These are phyloP conservation scores for Botryotinia calthae DNA, from an alignment of 2,329 filamentous ascomycete genomes.

Conservation along the genomic window DNA sequence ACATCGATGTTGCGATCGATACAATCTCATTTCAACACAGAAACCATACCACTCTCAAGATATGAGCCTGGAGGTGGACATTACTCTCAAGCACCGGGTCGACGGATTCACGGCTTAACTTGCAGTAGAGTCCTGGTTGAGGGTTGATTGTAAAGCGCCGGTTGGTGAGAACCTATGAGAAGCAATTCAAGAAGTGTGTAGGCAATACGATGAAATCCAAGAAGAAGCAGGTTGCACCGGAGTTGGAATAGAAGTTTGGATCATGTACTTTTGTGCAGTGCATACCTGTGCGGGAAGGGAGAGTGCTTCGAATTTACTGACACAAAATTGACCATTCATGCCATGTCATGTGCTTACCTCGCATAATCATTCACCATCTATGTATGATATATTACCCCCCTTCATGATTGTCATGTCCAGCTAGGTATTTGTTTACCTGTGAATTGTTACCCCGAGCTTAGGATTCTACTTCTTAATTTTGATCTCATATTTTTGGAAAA, in stretches of 20 bases:
- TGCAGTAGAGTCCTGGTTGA: not conserved
- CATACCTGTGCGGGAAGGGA: not conserved
- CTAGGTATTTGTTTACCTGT: not conserved
- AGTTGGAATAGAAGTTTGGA: not conserved
- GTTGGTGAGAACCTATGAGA: not conserved
- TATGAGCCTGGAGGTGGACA: not conserved
- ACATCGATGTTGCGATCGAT: not conserved
- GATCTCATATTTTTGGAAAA: not conserved
- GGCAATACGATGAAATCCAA: not conserved
- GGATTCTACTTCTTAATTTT: not conserved
- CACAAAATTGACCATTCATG: not conserved
- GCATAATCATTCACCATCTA: not conserved
- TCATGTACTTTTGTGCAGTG: not conserved
- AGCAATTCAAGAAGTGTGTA: too few species aligned
- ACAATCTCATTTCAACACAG: not conserved
- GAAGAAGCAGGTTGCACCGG: not conserved
- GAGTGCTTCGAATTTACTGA: not conserved
- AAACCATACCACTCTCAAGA: not conserved
- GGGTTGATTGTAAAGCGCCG: not conserved
- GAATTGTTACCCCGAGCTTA: not conserved
- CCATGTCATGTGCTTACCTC: not conserved
- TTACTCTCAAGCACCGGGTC: not conserved
- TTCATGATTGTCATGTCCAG: not conserved
- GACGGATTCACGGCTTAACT: not conserved
- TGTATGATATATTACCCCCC: not conserved